Percentiles rank a stretch among this genome's conserved stretches.
These are phyloP conservation scores for Skeletonema grethae DNA, from an alignment of 108 stramenopile genomes.

Conservation along the genomic window DNA sequence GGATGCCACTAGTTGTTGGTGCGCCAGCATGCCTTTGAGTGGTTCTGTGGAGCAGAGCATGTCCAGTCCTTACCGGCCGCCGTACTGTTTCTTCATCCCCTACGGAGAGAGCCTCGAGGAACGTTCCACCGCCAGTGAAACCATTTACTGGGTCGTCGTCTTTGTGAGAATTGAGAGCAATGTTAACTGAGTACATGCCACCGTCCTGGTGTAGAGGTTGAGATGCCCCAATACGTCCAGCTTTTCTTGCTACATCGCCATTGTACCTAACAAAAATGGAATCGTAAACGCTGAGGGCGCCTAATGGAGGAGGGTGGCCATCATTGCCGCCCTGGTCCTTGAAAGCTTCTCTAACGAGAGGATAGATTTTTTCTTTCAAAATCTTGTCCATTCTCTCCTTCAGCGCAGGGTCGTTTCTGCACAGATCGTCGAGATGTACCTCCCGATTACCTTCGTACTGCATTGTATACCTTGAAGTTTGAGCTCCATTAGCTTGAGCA, in stretches of 20 bases:
- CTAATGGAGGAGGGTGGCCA: conserved; percentile 17
- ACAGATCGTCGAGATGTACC: conserved; percentile 43
- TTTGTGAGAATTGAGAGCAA: conserved; percentile 57
- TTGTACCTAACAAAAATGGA: conserved; percentile 76
- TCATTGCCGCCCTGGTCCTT: conserved; percentile 14
- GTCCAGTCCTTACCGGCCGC: conserved; percentile 53
- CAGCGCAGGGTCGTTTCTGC: conserved; percentile 27
- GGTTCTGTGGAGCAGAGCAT: conserved; percentile 61
- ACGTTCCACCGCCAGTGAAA: conserved; percentile 70
- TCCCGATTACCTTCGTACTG: conserved; percentile 47
- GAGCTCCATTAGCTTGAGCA: conserved; percentile 36
- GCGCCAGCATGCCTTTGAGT: conserved; percentile 74
- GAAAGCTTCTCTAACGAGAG: conserved; percentile 60
- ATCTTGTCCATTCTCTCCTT: conserved; percentile 35
- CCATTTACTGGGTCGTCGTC: conserved; percentile 20
- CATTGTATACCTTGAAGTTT: conserved; percentile 44
- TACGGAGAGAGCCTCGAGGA: conserved; percentile 59
- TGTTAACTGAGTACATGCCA: conserved; percentile 69
- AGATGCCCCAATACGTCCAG: conserved; percentile 49
- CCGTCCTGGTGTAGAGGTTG: conserved; percentile 79
- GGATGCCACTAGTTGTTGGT: conserved; percentile 54
- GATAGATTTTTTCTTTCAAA: conserved; percentile 57
- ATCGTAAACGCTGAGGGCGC: conserved; percentile 63
- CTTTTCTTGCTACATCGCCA: conserved; percentile 51
- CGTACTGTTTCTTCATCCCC: conserved; percentile 33